Evolutionary conservation across 208 protist species (phyloP), one percentile per base, ranked within the genome.

Genomic region (Vickermania ingenoplastis): DNA sequence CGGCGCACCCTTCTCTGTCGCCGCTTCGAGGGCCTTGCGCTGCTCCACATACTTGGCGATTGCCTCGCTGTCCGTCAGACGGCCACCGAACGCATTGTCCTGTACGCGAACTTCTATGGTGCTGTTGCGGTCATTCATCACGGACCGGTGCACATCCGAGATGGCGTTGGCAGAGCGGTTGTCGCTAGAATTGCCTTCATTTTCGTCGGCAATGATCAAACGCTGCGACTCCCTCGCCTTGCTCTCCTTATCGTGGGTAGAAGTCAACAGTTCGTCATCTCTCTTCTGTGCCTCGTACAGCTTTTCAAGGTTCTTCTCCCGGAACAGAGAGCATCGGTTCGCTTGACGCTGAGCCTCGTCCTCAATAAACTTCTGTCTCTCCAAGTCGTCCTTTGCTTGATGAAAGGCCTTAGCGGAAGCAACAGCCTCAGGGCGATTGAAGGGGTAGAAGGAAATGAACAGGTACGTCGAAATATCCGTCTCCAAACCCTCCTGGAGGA

Each of bases 401-500:
- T 22, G 57, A 7, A 25, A 27, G 17, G 54, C 26, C n/a, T 22
- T n/a, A 4, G 57, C 41, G 4, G 57, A 25, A 17, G 17, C 11
- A 17, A 61, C 25, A 7, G 57, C 36, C 25, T 61, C 57, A 55
- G 28, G 41, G 17, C 22, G 41, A 59, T 65, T 65, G 24, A 65
- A 65, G 29, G 60, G 22, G 22, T 27, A 48, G 51, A 65, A 59
- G n/a, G 51, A 56, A 28, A 65, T 22, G 23, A 65, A 65, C 26
- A 65, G 28, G 28, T 45, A 41, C 11, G 52, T 24, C 5, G 52
- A 36, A 4, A 7, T 30, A 5, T 58, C n/a, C 21, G 45, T 31
- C 60, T 41, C 52, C 11, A 65, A 22, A 51, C 60, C 60, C n/a
- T 60, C 60, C 60, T 56, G 51, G 3, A 65, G 41, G 11, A 49